Conservation (phyloP, 2,329 filamentous ascomycete species). For the Xylaria sp. region DNA sequence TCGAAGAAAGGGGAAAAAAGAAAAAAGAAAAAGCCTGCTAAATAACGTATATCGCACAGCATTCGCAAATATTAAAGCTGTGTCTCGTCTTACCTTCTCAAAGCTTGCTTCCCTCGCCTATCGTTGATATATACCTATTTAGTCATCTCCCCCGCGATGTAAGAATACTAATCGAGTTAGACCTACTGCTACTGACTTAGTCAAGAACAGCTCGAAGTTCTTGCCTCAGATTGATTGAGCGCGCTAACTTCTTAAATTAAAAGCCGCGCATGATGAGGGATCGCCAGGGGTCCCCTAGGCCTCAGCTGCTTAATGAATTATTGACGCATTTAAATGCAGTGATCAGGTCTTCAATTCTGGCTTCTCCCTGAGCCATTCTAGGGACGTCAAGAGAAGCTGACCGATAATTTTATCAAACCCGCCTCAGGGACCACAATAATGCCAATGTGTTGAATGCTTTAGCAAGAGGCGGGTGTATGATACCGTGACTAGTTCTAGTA, state of each 20-base stretch:
- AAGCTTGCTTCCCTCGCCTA: neutral
- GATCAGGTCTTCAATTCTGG: conserved; percentile 39
- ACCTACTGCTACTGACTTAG: neutral
- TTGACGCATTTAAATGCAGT: conserved; percentile 45
- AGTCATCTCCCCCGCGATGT: conserved; percentile 31
- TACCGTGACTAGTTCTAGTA: conserved; percentile 37
- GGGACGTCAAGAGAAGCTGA: too few species aligned
- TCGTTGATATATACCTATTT: conserved; percentile 41
- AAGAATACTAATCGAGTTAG: conserved; percentile 30
- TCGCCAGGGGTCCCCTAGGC: conserved; percentile 40
- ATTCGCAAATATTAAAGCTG: too few species aligned
- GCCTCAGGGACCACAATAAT: too few species aligned
- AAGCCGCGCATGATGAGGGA: conserved; percentile 40
- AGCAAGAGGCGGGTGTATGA: conserved; percentile 38
- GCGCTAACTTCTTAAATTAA: conserved; percentile 26
- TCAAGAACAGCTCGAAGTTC: conserved; percentile 23
- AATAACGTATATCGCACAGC: too few species aligned
- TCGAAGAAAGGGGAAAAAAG: too few species aligned
- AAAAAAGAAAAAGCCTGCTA: too few species aligned
- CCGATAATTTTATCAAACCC: too few species aligned
- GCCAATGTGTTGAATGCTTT: neutral
- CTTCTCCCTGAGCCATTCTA: too few species aligned
- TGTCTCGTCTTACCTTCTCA: too few species aligned
- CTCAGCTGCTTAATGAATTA: conserved; percentile 43
- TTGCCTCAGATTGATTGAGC: conserved; percentile 29